Percentiles rank a stretch among this genome's conserved stretches.
phyloP scores from a whole-genome alignment of 73 alveolate species.

The Effrenium voratum region DNA sequence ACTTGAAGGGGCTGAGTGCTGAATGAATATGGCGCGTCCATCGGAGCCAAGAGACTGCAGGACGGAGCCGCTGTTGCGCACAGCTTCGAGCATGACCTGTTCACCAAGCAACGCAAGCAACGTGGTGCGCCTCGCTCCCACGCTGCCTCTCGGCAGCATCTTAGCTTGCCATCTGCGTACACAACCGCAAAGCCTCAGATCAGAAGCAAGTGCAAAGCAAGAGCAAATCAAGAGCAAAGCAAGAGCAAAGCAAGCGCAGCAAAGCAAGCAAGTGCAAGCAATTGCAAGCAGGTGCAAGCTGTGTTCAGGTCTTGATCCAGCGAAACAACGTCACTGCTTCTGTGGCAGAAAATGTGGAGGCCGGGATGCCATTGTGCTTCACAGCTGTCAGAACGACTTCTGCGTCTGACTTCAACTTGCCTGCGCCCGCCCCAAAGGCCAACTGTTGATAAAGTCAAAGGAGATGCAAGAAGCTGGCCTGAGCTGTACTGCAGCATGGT shows the following conservation, averaged over 20 bases:
- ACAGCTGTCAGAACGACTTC: conserved; percentile 77
- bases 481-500: conserved; percentile 79
- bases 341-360: too few relatives aligned
- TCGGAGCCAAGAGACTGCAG: conserved; percentile 39
- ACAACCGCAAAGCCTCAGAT: conserved; percentile 62
- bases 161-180: conserved; percentile 63
- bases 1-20: too few relatives aligned
- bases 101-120: background rate
- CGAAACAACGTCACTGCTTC: too few relatives aligned
- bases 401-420: conserved; percentile 62
- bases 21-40: too few relatives aligned
- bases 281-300: too few relatives aligned
- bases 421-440: background rate
- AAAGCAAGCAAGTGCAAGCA: too few relatives aligned
- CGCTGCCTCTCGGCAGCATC: conserved; percentile 46
- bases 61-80: conserved; percentile 82
- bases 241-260: too few relatives aligned
- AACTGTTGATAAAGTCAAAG: background rate
- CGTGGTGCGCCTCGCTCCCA: background rate
- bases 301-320: too few relatives aligned
- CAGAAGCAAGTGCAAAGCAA: too few relatives aligned
- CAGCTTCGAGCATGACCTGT: conserved; percentile 72
- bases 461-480: background rate
- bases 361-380: conserved; percentile 56
- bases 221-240: too few relatives aligned